These are phyloP conservation scores for Pyrus bretschneideri DNA, from an alignment of 306 rosid genomes.

Conservation along the genomic window DNA sequence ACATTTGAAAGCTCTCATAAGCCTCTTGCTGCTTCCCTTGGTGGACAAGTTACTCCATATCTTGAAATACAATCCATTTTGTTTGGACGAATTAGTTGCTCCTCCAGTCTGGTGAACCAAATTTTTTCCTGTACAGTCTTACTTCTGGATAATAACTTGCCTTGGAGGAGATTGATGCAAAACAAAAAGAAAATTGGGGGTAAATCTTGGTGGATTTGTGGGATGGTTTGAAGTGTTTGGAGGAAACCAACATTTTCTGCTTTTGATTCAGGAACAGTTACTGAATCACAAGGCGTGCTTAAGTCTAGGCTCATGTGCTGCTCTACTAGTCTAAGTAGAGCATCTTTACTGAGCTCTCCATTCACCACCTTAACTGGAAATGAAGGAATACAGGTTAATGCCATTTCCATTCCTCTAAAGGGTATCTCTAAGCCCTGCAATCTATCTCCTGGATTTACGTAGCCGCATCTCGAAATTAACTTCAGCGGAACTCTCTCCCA, in stretches of 20 bases:
- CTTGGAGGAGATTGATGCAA: constrained; percentile 44
- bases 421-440: constrained; percentile 33
- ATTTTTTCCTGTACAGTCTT: neutral
- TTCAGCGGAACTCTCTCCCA: constrained; percentile 54
- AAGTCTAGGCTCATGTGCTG: constrained; percentile 23
- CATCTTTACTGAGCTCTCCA: constrained; percentile 24
- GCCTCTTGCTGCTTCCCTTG: constrained; percentile 14
- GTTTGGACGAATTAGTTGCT: neutral
- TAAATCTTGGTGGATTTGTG: constrained; percentile 29
- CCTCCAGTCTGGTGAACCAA: neutral
- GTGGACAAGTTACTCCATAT: constrained; percentile 11
- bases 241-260: constrained; percentile 24
- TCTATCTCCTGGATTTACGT: constrained; percentile 17
- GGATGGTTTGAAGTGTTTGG: constrained; percentile 42
- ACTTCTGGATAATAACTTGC: constrained; percentile 5
- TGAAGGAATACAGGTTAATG: constrained; percentile 29
- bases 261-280: constrained; percentile 43
- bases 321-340: constrained; percentile 33
- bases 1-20: constrained; percentile 36
- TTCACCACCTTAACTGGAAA: constrained; percentile 30
- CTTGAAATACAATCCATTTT: neutral
- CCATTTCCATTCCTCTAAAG: constrained; percentile 58
- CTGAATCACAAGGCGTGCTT: constrained; percentile 23
- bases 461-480: neutral
- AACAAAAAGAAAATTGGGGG: constrained; percentile 56